Evolutionary conservation across 371 early-diverging fungal genomes (phyloP).

Genomic region (Mucor circinelloides): DNA sequence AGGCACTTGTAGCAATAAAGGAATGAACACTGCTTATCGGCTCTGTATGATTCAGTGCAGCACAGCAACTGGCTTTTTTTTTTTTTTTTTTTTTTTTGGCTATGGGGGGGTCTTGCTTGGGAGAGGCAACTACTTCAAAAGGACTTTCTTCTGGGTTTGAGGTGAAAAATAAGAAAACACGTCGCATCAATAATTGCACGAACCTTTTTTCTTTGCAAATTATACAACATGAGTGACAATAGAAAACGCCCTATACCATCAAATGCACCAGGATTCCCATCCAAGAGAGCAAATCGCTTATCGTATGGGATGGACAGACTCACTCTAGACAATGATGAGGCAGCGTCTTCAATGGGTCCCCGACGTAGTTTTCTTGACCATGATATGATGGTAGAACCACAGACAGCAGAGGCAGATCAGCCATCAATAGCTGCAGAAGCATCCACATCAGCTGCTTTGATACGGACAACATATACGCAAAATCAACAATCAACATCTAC

Average conservation of each 20-base stretch:
- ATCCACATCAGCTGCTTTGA: background rate
- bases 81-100: too few relatives aligned
- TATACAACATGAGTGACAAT: background rate
- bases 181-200: too few relatives aligned
- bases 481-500: background rate
- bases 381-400: background rate
- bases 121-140: too few relatives aligned
- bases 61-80: too few relatives aligned
- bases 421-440: background rate
- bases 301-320: background rate
- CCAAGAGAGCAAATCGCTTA: background rate
- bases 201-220: background rate
- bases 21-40: background rate
- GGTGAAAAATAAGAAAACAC: too few relatives aligned
- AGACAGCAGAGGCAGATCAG: background rate
- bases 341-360: background rate
- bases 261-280: background rate
- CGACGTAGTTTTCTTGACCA: background rate
- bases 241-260: background rate
- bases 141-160: too few relatives aligned
- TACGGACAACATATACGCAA: background rate
- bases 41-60: background rate
- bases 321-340: background rate
- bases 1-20: constrained; percentile 28
- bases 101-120: too few relatives aligned